Evolutionary conservation across 441 rosid species (phyloP).

Genomic region (Pelargonium fulgidum): DNA sequence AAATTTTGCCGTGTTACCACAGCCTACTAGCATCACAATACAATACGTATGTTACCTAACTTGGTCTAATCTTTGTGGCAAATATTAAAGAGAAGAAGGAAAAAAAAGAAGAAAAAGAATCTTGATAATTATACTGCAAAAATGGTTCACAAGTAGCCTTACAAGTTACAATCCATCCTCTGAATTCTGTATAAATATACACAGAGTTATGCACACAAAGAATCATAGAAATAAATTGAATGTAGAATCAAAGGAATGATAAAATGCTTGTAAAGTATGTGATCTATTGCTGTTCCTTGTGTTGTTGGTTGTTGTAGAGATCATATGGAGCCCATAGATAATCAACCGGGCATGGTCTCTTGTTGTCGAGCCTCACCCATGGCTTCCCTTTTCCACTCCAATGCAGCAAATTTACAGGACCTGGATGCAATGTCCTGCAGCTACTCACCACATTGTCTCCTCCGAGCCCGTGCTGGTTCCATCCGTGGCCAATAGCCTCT

Average conservation of each 20-base stretch:
- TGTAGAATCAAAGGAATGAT: not conserved
- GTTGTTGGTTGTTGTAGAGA: conserved; percentile 32
- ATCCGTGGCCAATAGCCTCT: conserved; percentile 60
- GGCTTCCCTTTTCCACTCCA: conserved; percentile 89
- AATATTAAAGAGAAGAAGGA: too few species aligned
- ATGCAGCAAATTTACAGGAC: conserved; percentile 65
- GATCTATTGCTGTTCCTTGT: not conserved
- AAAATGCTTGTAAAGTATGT: not conserved
- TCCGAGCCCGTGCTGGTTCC: conserved; percentile 62
- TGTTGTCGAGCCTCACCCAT: conserved; percentile 57
- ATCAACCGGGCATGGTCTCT: conserved; percentile 63
- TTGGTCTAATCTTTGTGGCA: too few species aligned
- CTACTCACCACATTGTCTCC: conserved; percentile 63
- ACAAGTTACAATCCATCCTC: not conserved
- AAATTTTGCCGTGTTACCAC: too few species aligned
- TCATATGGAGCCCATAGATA: conserved; percentile 76
- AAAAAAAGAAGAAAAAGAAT: too few species aligned
- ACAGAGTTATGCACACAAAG: too few species aligned
- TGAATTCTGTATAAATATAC: not conserved
- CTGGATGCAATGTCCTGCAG: conserved; percentile 68
- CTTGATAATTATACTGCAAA: conserved; percentile 2
- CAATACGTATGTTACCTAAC: too few species aligned
- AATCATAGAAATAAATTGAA: too few species aligned
- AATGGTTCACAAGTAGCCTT: not conserved
- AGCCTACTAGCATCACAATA: too few species aligned